Base-by-base conservation (phyloP, 805 yeast genomes). In the Torulaspora quercuum region DNA sequence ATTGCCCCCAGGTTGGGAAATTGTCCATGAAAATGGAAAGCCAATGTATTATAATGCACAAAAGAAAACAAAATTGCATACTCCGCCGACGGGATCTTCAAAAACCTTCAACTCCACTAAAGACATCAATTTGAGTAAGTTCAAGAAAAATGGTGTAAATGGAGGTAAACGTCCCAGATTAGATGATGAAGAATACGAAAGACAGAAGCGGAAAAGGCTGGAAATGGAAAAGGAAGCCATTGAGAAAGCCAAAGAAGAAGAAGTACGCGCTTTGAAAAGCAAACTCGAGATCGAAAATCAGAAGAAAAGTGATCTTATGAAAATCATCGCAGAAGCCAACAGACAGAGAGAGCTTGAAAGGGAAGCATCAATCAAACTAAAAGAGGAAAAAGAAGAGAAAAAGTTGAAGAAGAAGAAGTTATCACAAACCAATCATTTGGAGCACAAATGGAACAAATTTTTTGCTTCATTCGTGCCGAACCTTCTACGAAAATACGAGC, bases 401-500 rank as follows among this genome's bases (percentile, higher is more conserved):
- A 35, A 45, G 36, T 20, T 46, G 29, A 39, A 35, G 35, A 46
- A 41, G 29, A 50, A 46, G 29, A 46, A 35, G 7, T 48, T 33
- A 17, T 37, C 42, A 7, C 46, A 41, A 16, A 32, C 35, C 3
- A 46, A 41, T 18, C 34, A 45, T 32, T 23, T 54, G 27, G 61
- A 55, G 32, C 55, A 50, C 38, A 50, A 53, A 25, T 69, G 73
- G 73, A 55, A 55, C 26, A 57, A 48, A 18, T 58, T 57, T 31
- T 76, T 90, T 55, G 97, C 96, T 1, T 62, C 70, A 10, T 68
- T 76, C 48, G 83, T 90, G 7, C 97, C 97, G 7, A 87, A 88
- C 51, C 60, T 83, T 53, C 68, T 89, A 37, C 78, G 78, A 46
- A 76, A 75, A 47, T 76, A 82, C 57, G 81, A 76, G 46, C 55